Percentiles rank a stretch among this genome's conserved stretches.
Evolutionary conservation across 78 protist species (phyloP).

Genomic region (Thecamonas trahens): DNA sequence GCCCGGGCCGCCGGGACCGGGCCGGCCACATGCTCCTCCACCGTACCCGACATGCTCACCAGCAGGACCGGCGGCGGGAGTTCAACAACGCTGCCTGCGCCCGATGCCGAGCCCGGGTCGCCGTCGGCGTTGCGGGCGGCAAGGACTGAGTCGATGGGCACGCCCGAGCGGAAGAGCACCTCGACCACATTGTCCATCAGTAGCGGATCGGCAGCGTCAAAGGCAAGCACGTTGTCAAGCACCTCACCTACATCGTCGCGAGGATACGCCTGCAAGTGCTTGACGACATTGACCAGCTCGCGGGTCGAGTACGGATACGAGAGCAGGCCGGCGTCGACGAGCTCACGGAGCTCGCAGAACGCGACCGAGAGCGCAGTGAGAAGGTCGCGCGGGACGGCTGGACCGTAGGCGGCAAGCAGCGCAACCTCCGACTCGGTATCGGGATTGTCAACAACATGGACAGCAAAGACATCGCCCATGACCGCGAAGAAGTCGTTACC

Average conservation of each 20-base stretch:
- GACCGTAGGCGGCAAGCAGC: slow-evolving; percentile 19
- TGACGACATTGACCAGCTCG: slow-evolving; percentile 21
- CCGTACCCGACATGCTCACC: too few species aligned
- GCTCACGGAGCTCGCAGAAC: background rate
- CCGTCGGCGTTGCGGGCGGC: background rate
- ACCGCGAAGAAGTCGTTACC: slow-evolving; percentile 56
- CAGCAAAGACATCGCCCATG: slow-evolving; percentile 34
- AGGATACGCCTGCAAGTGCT: slow-evolving; percentile 34
- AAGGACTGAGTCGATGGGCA: background rate
- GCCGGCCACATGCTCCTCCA: too few species aligned
- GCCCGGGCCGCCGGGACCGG: too few species aligned
- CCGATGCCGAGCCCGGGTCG: too few species aligned
- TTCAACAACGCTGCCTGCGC: too few species aligned
- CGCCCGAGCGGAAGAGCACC: background rate
- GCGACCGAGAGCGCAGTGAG: background rate
- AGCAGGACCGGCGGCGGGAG: too few species aligned
- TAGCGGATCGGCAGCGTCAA: slow-evolving; percentile 27
- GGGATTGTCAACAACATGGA: slow-evolving; percentile 22
- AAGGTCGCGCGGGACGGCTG: background rate
- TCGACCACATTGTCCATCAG: background rate
- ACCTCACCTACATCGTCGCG: slow-evolving; percentile 10
- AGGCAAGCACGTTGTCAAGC: slow-evolving; percentile 36
- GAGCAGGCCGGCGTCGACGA: slow-evolving; percentile 9
- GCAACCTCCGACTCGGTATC: slow-evolving; percentile 1
- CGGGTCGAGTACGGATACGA: slow-evolving; percentile 29